Conservation (phyloP, 2,329 filamentous ascomycete genomes). For the Claviceps cyperi region DNA sequence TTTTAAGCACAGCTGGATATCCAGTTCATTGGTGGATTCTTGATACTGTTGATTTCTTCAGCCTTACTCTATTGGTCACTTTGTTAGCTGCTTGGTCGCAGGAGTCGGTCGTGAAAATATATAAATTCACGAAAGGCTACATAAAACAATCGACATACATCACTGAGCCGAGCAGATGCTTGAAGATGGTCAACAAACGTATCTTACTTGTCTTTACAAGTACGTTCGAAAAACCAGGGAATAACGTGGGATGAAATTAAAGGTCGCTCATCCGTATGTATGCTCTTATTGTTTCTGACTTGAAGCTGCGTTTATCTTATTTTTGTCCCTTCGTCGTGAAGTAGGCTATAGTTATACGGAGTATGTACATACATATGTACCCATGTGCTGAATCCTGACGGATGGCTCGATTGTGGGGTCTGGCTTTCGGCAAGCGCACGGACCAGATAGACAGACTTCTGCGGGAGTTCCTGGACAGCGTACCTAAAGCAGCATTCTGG, state of each 20-base stretch:
- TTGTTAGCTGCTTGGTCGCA: background rate
- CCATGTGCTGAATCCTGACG: background rate
- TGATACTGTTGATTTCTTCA: slow-evolving; percentile 47
- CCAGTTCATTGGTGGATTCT: slow-evolving; percentile 51
- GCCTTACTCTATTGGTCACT: background rate
- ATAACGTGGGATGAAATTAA: too few relatives aligned
- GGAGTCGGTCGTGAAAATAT: background rate
- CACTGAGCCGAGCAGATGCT: background rate
- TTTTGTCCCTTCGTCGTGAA: too few relatives aligned
- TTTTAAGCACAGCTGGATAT: background rate
- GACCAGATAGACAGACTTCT: background rate
- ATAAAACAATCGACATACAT: background rate
- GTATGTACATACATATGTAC: background rate
- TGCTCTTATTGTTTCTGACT: too few relatives aligned
- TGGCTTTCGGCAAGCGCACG: background rate
- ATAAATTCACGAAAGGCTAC: background rate
- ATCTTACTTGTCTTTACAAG: too few relatives aligned
- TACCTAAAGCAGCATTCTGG: background rate
- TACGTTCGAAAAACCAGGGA: too few relatives aligned
- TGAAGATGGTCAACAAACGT: background rate
- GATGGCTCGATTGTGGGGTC: background rate
- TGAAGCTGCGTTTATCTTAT: too few relatives aligned
- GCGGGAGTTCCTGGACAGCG: background rate
- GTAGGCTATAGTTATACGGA: too few relatives aligned
- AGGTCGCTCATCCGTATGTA: too few relatives aligned